Base-by-base conservation (phyloP, 2,329 filamentous ascomycete genomes). In the Neoscytalidium dimidiatum region DNA sequence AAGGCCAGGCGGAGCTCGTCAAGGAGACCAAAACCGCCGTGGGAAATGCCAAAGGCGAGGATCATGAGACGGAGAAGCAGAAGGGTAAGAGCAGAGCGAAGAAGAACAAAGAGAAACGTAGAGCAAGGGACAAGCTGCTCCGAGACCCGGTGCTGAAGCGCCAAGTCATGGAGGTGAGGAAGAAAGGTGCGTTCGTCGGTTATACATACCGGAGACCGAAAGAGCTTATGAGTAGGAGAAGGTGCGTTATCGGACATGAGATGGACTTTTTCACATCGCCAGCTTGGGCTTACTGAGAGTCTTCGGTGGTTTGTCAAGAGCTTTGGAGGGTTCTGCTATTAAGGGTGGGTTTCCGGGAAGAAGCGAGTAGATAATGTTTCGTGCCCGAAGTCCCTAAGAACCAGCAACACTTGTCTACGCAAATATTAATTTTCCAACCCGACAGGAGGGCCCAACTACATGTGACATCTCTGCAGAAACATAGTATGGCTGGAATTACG, bases 101-200 rank as follows among this genome's bases (percentile, higher is more conserved):
- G 66, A 87, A 85, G 4, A 82, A 80, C 57, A 90, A 88, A 72
- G 90, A 94, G 73, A 89, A 85, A 74, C 95, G 92, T 76, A 81
- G 94, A 67, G 88, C 94, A 0, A 84, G 94, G n/a, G 95, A 99
- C 76, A 90, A 90, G 71, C 79, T 98, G 65, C 80, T 98, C 29
- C 84, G 94, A 48, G 94, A 98, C 75, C 84, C 83, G 28, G 78
- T 81, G 8, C 85, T 90, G 6, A 89, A 87, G 44, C 84, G 83
- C 44, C 81, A 84, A 17, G 92, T 90, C n/a, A 81, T 98, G 76
- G 88, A 92, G 69, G 84, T 95, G 68, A 86, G 95, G 66, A 96
- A 94, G 78, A 86, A 85, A 74, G 90, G 86, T 28, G 93, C 92
- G 0, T 98, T 98, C 77, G 78, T 96, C 67, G 94, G 94, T 0